Percentiles rank a stretch among this genome's conserved stretches.
Conservation (phyloP, 768 basidiomycete genomes). For the Porpolomopsis calyptriformis region DNA sequence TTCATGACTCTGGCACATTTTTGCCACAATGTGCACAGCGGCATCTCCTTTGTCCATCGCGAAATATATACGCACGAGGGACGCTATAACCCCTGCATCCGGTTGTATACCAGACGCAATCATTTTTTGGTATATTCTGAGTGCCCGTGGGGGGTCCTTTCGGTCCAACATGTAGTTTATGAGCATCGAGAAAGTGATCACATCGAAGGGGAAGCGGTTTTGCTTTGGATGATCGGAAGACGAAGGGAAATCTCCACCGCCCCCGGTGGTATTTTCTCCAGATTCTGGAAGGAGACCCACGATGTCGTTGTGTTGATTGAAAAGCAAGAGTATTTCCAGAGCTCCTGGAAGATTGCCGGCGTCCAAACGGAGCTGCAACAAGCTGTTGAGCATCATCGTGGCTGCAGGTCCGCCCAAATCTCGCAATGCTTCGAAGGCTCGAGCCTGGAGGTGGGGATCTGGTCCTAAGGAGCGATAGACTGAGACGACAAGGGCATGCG, state of each 20-base stretch:
- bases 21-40: conserved; percentile 43
- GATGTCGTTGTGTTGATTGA: conserved; percentile 24
- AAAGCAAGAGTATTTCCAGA: conserved; percentile 37
- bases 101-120: conserved; percentile 29
- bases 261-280: conserved; percentile 20
- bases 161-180: conserved; percentile 43
- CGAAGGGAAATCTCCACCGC: conserved; percentile 17
- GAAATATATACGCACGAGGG: conserved; percentile 50
- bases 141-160: conserved; percentile 34
- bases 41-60: conserved; percentile 32
- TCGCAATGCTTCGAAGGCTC: conserved; percentile 38
- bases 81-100: conserved; percentile 36
- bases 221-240: conserved; percentile 7
- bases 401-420: conserved; percentile 29
- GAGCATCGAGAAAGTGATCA: conserved; percentile 51
- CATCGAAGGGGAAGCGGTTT: conserved; percentile 32
- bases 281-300: conserved; percentile 11
- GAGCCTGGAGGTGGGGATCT: conserved; percentile 42
- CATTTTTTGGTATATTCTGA: conserved; percentile 41
- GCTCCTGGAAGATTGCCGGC: conserved; percentile 38
- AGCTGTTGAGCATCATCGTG: conserved; percentile 54
- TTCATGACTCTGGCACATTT: conserved; percentile 29
- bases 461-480: conserved; percentile 52
- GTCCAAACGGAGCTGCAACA: conserved; percentile 56
- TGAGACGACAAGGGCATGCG: conserved; percentile 48